A percentile compares a stretch with the other conserved stretches of the same genome.
Conservation (phyloP, 306 rosid genomes). For the Inga leiocalycina region DNA sequence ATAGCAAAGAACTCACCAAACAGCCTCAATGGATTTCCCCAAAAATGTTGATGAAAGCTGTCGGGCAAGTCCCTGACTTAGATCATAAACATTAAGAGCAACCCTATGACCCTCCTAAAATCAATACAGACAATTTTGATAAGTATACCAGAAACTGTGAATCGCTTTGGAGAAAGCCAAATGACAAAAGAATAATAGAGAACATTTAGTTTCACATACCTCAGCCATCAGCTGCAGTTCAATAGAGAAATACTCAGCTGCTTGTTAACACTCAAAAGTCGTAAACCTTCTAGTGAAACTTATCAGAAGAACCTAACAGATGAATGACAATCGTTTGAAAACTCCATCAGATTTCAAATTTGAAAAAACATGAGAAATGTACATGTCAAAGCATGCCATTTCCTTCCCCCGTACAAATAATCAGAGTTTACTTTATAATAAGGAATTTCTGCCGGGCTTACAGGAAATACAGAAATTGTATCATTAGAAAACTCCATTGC, state of each 20-base stretch:
- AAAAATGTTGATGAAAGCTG: conserved; percentile 79
- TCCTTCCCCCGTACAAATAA: conserved; percentile 1
- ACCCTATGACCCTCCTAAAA: conserved; percentile 89
- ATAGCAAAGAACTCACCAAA: conserved; percentile 69
- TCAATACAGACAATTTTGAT: not conserved
- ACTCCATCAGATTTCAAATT: not conserved
- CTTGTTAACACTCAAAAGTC: not conserved
- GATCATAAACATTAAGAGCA: conserved; percentile 73
- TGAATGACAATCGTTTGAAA: not conserved
- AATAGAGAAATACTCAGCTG: not conserved
- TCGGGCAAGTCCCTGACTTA: conserved; percentile 93
- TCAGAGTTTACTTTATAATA: not conserved
- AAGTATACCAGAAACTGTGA: not conserved
- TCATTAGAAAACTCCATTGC: not conserved
- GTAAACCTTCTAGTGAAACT: conserved; percentile 6
- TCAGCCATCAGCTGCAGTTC: conserved; percentile 60
- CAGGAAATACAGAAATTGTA: not conserved
- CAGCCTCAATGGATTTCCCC: conserved; percentile 90
- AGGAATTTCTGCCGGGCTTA: not conserved
- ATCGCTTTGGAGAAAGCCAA: not conserved
- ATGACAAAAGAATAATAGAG: conserved; percentile 4
- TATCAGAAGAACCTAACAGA: conserved; percentile 23
- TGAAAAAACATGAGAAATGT: not conserved
- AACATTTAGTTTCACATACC: conserved; percentile 45
- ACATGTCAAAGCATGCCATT: conserved; percentile 6